Conservation (phyloP, 805 yeast species). For the Hagleromyces aurorensis region DNA sequence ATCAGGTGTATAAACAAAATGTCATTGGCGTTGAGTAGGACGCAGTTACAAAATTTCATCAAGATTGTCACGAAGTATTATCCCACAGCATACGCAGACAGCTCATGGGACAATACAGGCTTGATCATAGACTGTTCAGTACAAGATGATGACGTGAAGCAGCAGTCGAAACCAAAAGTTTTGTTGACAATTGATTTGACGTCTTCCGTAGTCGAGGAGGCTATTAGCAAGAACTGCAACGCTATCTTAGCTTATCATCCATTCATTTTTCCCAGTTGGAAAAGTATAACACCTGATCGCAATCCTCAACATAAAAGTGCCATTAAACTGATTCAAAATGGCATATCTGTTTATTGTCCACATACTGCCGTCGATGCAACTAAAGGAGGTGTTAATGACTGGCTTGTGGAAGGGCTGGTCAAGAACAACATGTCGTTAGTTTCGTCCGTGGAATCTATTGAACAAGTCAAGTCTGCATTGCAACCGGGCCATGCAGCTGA, state of each 20-base stretch:
- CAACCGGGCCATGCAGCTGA: conserved; percentile 21
- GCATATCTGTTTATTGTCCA: conserved; percentile 88
- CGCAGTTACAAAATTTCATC: conserved; percentile 39
- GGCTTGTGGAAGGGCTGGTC: conserved; percentile 62
- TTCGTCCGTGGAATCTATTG: conserved; percentile 18
- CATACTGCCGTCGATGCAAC: conserved; percentile 97
- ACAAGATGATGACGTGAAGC: conserved; percentile 13
- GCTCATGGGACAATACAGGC: conserved; percentile 94
- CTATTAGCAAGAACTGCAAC: conserved; percentile 45
- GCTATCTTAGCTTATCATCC: conserved; percentile 88
- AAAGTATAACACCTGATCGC: conserved; percentile 46
- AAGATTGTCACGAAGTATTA: conserved; percentile 60
- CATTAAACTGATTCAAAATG: conserved; percentile 59
- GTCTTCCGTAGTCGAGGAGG: conserved; percentile 76
- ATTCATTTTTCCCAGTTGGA: conserved; percentile 83
- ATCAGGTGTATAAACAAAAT: no score
- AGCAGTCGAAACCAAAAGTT: conserved; percentile 27
- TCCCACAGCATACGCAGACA: conserved; percentile 76
- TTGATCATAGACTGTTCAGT: conserved; percentile 63
- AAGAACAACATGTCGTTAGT: conserved; percentile 15
- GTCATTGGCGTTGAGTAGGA: conserved; percentile 21
- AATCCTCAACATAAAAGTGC: conserved; percentile 82
- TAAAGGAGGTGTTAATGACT: conserved; percentile 87
- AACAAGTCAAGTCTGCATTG: conserved; percentile 23
- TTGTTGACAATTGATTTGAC: conserved; percentile 84